Conservation (phyloP, 2,329 filamentous ascomycete species). For the Pseudocercospora macadamiae region DNA sequence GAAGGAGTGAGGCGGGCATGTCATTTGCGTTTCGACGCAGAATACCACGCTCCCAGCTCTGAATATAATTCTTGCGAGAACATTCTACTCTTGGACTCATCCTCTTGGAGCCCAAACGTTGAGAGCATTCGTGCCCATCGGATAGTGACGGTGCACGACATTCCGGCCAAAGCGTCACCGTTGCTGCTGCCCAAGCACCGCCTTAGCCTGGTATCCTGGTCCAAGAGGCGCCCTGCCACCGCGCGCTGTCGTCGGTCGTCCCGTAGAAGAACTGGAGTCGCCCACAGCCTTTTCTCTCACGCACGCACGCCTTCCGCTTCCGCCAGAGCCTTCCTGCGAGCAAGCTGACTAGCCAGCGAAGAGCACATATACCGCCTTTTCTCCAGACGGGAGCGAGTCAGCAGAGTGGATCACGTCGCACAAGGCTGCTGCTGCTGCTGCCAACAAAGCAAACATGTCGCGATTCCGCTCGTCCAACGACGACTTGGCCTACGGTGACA, state of each 20-base stretch:
- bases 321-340: constrained; percentile 4
- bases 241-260: constrained; percentile 6
- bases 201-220: constrained; percentile 8
- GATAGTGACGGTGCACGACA: background rate
- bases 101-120: constrained; percentile 5
- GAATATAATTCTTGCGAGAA: background rate
- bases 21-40: background rate
- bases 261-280: constrained; percentile 5
- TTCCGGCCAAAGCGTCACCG: constrained; percentile 2
- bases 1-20: constrained; percentile 1
- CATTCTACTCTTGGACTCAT: background rate
- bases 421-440: constrained; percentile 5
- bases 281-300: background rate
- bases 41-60: background rate
- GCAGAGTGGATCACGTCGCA: constrained; percentile 3
- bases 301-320: background rate
- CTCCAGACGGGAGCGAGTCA: constrained; percentile 6
- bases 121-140: background rate
- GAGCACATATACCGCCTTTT: constrained; percentile 1
- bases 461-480: constrained; percentile 42
- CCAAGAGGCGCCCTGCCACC: constrained; percentile 4
- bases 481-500: constrained; percentile 48
- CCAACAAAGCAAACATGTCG: constrained; percentile 30
- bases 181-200: constrained; percentile 9
- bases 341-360: constrained; percentile 10